phyloP scores from a whole-genome alignment of 2,329 filamentous ascomycete genomes.

The Nectriaceae sp. region DNA sequence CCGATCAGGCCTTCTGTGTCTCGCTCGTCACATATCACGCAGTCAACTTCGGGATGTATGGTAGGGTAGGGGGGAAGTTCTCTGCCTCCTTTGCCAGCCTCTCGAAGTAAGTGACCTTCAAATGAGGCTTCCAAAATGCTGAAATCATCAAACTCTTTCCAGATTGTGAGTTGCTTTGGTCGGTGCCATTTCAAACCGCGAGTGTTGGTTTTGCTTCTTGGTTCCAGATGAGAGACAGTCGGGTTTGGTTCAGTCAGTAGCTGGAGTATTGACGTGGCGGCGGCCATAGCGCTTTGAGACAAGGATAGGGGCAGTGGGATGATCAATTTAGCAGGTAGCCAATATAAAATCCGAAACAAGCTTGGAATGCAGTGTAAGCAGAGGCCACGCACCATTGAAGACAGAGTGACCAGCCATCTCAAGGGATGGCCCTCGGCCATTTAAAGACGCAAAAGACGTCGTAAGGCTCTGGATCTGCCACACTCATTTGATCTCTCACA shows the following conservation, averaged over 20 bases:
- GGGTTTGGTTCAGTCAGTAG: conserved; percentile 15
- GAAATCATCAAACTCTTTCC: conserved; percentile 10
- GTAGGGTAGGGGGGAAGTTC: conserved; percentile 2
- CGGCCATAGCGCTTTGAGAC: conserved; percentile 6
- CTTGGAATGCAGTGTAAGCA: too few relatives aligned
- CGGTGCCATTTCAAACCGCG: neutral
- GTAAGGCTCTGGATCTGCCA: neutral
- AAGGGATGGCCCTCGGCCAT: conserved; percentile 4
- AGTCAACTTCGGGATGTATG: neutral
- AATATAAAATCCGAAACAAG: neutral
- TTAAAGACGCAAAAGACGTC: conserved; percentile 3
- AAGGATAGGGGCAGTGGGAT: neutral
- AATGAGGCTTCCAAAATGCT: conserved; percentile 3
- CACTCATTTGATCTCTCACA: neutral
- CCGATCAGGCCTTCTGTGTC: conserved; percentile 7
- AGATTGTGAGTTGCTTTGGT: conserved; percentile 5
- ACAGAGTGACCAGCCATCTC: conserved; percentile 1
- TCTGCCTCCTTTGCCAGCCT: neutral
- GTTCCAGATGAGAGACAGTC: conserved; percentile 1
- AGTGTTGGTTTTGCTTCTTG: conserved; percentile 10
- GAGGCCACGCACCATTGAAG: too few relatives aligned
- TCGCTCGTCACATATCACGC: neutral
- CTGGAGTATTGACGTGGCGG: conserved; percentile 15
- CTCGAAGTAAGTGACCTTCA: conserved; percentile 2
- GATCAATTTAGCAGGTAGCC: too few relatives aligned